Percentiles rank a stretch among this genome's conserved stretches.
Evolutionary conservation across 257 asterid genomes (phyloP).

Genomic region (Penstemon eatonii): DNA sequence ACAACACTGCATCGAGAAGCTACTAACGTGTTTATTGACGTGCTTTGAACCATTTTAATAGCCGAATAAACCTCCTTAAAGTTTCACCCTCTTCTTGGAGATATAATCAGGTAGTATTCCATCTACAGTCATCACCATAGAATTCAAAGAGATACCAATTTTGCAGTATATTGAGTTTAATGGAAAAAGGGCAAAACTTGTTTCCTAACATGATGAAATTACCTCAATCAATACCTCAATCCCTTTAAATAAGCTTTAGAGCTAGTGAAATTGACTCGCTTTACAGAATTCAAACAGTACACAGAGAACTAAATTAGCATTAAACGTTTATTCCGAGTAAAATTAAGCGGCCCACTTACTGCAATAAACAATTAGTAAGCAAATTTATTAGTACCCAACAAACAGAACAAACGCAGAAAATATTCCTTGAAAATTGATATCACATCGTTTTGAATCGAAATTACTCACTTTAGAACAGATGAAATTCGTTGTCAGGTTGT

Average conservation of each 20-base stretch:
- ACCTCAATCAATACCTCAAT: slow-evolving; percentile 7
- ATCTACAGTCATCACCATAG: slow-evolving; percentile 27
- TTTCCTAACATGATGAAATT: slow-evolving; percentile 1
- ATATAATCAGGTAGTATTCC: slow-evolving; percentile 17
- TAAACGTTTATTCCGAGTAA: not conserved
- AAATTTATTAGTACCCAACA: no score
- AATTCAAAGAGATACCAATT: slow-evolving; percentile 14
- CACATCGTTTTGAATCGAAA: slow-evolving; percentile 9
- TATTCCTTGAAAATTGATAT: slow-evolving; percentile 1
- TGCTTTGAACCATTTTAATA: slow-evolving; percentile 51
- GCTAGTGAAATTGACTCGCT: slow-evolving; percentile 10
- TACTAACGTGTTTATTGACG: slow-evolving; percentile 50
- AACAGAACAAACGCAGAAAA: not conserved
- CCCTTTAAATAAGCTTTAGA: slow-evolving; percentile 20
- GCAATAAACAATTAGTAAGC: not conserved
- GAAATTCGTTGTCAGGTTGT: slow-evolving; percentile 1
- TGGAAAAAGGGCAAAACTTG: not conserved
- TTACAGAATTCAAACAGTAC: slow-evolving; percentile 8
- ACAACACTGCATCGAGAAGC: slow-evolving; percentile 54
- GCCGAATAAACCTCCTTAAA: slow-evolving; percentile 26
- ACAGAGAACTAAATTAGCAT: slow-evolving; percentile 11
- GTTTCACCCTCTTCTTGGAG: slow-evolving; percentile 2
- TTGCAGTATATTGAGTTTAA: slow-evolving; percentile 13
- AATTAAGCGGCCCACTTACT: slow-evolving; percentile 13
- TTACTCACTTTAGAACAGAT: slow-evolving; percentile 4